Conservation (phyloP, 2,329 filamentous ascomycete species). For the Bipolaris oryzae region DNA sequence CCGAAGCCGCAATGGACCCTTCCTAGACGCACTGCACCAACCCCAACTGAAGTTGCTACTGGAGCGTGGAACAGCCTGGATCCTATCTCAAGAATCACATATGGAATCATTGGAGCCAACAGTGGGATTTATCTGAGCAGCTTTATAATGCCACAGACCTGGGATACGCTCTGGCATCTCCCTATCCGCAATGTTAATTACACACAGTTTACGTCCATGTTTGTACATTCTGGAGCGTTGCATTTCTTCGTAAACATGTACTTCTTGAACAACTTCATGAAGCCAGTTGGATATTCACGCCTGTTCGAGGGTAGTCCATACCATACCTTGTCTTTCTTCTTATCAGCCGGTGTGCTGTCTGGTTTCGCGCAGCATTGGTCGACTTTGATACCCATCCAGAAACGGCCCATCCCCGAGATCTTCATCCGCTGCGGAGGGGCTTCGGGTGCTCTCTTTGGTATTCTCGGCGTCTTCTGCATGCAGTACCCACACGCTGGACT, state of each 20-base stretch:
- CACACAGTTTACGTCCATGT: constrained; percentile 39
- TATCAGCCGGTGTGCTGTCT: constrained; percentile 38
- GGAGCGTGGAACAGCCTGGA: constrained; percentile 32
- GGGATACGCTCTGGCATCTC: constrained; percentile 39
- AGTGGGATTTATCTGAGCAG: constrained; percentile 35
- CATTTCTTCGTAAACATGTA: constrained; percentile 29
- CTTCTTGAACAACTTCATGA: constrained; percentile 40
- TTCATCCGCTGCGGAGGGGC: constrained; percentile 42
- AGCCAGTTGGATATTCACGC: constrained; percentile 34
- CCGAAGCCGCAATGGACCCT: constrained; percentile 25
- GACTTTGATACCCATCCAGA: constrained; percentile 31
- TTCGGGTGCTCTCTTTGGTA: constrained; percentile 42
- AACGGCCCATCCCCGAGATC: constrained; percentile 25
- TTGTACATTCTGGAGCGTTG: constrained; percentile 27
- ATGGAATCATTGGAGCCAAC: constrained; percentile 38
- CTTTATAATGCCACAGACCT: constrained; percentile 29
- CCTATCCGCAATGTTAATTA: constrained; percentile 39
- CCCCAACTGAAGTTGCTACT: constrained; percentile 35
- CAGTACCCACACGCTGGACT: constrained; percentile 39
- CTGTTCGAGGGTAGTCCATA: constrained; percentile 41
- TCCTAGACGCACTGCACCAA: constrained; percentile 26
- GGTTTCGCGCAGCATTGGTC: constrained; percentile 40
- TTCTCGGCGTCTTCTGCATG: constrained; percentile 40
- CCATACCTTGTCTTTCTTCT: constrained; percentile 39
- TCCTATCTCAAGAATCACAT: constrained; percentile 36